phyloP scores from a whole-genome alignment of 169 alveolate species.

The Theileria sp. region DNA sequence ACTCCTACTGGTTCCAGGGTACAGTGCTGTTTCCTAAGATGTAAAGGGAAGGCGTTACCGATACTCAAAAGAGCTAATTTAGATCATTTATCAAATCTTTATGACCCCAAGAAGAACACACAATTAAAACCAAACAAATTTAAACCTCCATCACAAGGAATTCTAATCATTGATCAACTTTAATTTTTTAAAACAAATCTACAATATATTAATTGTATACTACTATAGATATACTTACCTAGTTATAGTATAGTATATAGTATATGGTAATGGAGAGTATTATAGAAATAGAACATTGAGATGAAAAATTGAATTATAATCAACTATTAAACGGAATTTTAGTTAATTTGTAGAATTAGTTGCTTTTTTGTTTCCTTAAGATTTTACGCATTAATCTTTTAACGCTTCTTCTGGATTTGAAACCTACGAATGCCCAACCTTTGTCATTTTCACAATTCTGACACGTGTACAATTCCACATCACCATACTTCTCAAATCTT shows the following conservation, averaged over 20 bases:
- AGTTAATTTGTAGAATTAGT: background rate
- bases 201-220: background rate
- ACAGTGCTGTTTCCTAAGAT: slow-evolving; percentile 62
- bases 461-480: slow-evolving; percentile 72
- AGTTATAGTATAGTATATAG: too few relatives aligned
- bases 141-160: slow-evolving; percentile 60
- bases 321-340: background rate
- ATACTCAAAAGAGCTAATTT: slow-evolving; percentile 53
- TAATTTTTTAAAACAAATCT: background rate
- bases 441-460: slow-evolving; percentile 66
- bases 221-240: background rate
- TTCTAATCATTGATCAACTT: slow-evolving; percentile 28
- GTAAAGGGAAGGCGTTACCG: slow-evolving; percentile 53
- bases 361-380: background rate
- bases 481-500: slow-evolving; percentile 67
- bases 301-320: background rate
- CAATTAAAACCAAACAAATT: slow-evolving; percentile 52
- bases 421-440: slow-evolving; percentile 82
- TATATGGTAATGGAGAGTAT: too few relatives aligned
- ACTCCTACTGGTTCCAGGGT: slow-evolving; percentile 60
- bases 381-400: slow-evolving; percentile 46
- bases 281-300: background rate
- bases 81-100: slow-evolving; percentile 54
- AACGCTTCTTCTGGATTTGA: slow-evolving; percentile 63
- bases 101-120: slow-evolving; percentile 44